Conservation (phyloP, 2,329 filamentous ascomycete species). For the Fusarium pininemorale region DNA sequence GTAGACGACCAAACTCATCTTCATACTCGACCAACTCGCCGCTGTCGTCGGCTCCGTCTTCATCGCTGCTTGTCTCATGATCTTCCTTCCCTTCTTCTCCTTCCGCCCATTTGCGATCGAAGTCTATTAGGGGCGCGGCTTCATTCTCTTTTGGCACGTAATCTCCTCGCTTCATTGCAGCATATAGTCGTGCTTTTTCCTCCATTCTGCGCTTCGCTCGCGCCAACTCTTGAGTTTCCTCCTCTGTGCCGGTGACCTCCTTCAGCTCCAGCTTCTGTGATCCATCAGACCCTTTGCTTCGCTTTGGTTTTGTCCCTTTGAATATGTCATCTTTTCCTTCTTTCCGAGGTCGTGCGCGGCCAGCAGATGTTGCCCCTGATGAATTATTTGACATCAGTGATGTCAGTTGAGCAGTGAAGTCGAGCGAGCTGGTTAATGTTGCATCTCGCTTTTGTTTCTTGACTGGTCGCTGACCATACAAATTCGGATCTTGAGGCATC, state of each 20-base stretch:
- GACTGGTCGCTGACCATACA: slow-evolving; percentile 79
- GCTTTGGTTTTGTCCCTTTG: slow-evolving; percentile 42
- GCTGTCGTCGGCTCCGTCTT: slow-evolving; percentile 54
- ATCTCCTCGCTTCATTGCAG: slow-evolving; percentile 90
- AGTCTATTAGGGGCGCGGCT: slow-evolving; percentile 81
- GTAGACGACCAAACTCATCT: slow-evolving; percentile 90
- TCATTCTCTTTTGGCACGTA: slow-evolving; percentile 74
- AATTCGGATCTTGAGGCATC: slow-evolving; percentile 72
- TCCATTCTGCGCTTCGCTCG: slow-evolving; percentile 85
- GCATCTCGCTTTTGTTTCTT: slow-evolving; percentile 77
- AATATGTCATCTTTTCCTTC: slow-evolving; percentile 60
- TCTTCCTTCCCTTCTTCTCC: slow-evolving; percentile 65
- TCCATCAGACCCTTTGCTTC: slow-evolving; percentile 48
- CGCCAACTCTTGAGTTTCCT: slow-evolving; percentile 73
- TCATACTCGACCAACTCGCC: slow-evolving; percentile 82
- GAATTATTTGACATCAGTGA: slow-evolving; percentile 73
- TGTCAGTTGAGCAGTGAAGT: slow-evolving; percentile 89
- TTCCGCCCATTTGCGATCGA: slow-evolving; percentile 95
- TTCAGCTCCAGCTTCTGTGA: slow-evolving; percentile 58
- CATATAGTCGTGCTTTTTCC: slow-evolving; percentile 88
- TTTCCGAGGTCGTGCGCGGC: slow-evolving; percentile 58
- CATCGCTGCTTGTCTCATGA: slow-evolving; percentile 58
- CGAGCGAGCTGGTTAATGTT: slow-evolving; percentile 75
- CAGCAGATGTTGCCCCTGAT: slow-evolving; percentile 53
- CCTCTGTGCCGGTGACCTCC: slow-evolving; percentile 63